Conservation (phyloP, 2,329 filamentous ascomycete species). For the Microsporum ferrugineum region DNA sequence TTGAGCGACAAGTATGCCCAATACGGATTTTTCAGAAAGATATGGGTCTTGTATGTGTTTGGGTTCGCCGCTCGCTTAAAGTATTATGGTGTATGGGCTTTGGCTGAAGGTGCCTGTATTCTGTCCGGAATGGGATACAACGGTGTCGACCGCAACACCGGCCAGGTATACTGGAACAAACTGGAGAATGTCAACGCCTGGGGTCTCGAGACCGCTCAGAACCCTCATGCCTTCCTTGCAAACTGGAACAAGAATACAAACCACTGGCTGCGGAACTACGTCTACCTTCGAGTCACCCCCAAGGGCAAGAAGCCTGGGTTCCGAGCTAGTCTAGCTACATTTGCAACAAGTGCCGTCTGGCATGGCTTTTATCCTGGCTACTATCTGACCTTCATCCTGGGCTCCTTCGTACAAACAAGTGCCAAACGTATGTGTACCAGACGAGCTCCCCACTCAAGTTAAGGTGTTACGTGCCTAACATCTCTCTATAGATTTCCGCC, state of each 20-base stretch:
- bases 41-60: conserved; percentile 75
- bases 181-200: conserved; percentile 80
- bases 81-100: conserved; percentile 91
- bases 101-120: conserved; percentile 91
- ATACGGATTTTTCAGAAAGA: conserved; percentile 57
- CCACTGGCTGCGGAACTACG: conserved; percentile 87
- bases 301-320: conserved; percentile 95
- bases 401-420: conserved; percentile 80
- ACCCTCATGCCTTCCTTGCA: conserved; percentile 80
- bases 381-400: conserved; percentile 80
- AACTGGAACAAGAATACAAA: conserved; percentile 99
- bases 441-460: not conserved
- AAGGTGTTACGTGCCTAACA: not conserved
- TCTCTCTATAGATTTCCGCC: conserved; percentile 61
- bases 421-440: conserved; percentile 62
- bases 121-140: conserved; percentile 89
- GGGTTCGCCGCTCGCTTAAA: conserved; percentile 74
- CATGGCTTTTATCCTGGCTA: conserved; percentile 97
- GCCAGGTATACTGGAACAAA: conserved; percentile 79
- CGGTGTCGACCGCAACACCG: conserved; percentile 72
- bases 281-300: conserved; percentile 90
- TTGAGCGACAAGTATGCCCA: conserved; percentile 55
- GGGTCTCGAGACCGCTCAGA: conserved; percentile 81
- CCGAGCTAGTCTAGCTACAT: conserved; percentile 84
- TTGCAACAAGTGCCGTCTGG: conserved; percentile 90